Evolutionary conservation across 352 stramenopile genomes (phyloP), one percentile per base, ranked within the genome.

Genomic region (Phytophthora hybrid): DNA sequence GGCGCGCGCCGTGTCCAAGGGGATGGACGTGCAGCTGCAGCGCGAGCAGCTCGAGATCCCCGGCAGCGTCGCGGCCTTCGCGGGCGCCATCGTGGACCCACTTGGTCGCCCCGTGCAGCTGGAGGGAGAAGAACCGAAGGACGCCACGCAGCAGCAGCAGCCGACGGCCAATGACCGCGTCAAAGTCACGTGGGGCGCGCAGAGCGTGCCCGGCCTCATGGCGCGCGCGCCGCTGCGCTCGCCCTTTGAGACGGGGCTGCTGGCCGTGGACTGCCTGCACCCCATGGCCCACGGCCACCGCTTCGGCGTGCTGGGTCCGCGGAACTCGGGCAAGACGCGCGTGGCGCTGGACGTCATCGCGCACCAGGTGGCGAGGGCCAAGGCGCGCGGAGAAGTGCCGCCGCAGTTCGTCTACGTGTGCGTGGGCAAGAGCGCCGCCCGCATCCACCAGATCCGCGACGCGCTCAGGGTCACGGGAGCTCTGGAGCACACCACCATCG

Each of bases 381-480:
- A 83, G 18, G 59, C 63, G 1, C 58, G 41, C 5, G 59, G 66
- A n/a, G 41, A 78, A 26, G 39, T 78, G 34, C 83, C 87, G 6
- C 88, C 88, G 13, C 87, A 92, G 39, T 83, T 95, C 66, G 84
- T 95, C 2, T 95, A 93, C 64, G 88, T 95, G 16, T 87, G 82
- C 19, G 62, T 93, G 6, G 85, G 81, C n/a, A 93, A 95, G 73
- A 85, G 68, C 31, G 59, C 69, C 10, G 46, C 70, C n/a, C 84
- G 84, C 34, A 81, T 93, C 60, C 76, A 89, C 66, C 87, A 93
- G 73, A 88, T 94, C 58, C 69, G 81, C 8, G 76, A 93, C 53
- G 84, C 85, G 10, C 66, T 95, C 21, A 62, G 78, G 23, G 59
- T 83, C 26, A 82, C 77, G 0, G 83, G 71, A 21, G 76, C 79